phyloP scores from a whole-genome alignment of 805 yeast species.

The Aciculoconidium aculeatum region DNA sequence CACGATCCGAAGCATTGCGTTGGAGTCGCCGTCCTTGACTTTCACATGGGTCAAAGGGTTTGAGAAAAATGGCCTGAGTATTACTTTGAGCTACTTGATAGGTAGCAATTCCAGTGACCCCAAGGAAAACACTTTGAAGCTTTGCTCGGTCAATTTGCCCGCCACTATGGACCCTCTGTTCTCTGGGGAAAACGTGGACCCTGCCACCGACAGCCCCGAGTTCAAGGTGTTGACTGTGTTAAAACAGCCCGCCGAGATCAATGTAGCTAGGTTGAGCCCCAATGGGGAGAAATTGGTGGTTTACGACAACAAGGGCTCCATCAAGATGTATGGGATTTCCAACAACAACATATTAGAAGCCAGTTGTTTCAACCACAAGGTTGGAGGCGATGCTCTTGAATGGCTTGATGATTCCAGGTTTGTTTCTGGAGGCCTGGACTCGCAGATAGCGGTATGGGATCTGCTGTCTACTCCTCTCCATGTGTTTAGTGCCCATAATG shows the following conservation, averaged over 20 bases:
- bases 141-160: slow-evolving; percentile 44
- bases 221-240: slow-evolving; percentile 44
- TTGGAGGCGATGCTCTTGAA: slow-evolving; percentile 66
- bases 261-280: slow-evolving; percentile 53
- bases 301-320: slow-evolving; percentile 47
- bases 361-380: slow-evolving; percentile 48
- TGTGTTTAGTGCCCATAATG: slow-evolving; percentile 45
- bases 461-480: slow-evolving; percentile 43
- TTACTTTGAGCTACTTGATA: slow-evolving; percentile 34
- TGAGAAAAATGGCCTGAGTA: slow-evolving; percentile 19
- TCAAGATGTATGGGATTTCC: slow-evolving; percentile 36
- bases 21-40: slow-evolving; percentile 67
- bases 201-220: slow-evolving; percentile 24
- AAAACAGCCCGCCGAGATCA: slow-evolving; percentile 64
- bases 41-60: slow-evolving; percentile 59
- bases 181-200: slow-evolving; percentile 8
- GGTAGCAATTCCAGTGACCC: slow-evolving; percentile 45
- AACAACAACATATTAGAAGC: slow-evolving; percentile 6
- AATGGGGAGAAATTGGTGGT: slow-evolving; percentile 46
- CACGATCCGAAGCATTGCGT: slow-evolving; percentile 60
- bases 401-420: slow-evolving; percentile 52
- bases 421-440: slow-evolving; percentile 62
- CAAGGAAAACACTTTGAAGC: slow-evolving; percentile 38
- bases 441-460: slow-evolving; percentile 70
- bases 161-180: slow-evolving; percentile 41